Conservation (phyloP, 139 green algal species). For the Picocystis salinarum region DNA sequence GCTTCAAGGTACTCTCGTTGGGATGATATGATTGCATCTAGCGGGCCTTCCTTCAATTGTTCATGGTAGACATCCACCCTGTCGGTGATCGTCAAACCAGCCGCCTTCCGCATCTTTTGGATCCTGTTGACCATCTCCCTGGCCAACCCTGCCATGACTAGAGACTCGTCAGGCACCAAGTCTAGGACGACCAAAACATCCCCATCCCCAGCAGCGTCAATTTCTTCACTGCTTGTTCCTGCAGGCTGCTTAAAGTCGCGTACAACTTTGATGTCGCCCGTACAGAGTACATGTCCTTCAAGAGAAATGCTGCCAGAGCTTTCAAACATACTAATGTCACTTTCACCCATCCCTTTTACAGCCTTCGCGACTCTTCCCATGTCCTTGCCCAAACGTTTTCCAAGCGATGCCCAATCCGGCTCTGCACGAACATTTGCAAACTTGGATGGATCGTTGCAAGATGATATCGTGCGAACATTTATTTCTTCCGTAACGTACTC, state of each 20-base stretch:
- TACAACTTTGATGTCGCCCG: slow-evolving; percentile 62
- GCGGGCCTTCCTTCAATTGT: not conserved
- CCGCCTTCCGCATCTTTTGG: slow-evolving; percentile 85
- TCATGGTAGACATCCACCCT: slow-evolving; percentile 33
- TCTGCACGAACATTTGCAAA: slow-evolving; percentile 49
- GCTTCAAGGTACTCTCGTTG: slow-evolving; percentile 26
- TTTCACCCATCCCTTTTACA: slow-evolving; percentile 31
- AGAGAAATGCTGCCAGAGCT: slow-evolving; percentile 27
- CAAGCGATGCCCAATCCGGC: slow-evolving; percentile 69
- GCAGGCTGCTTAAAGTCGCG: slow-evolving; percentile 55
- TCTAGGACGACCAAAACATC: slow-evolving; percentile 87
- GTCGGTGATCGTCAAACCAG: slow-evolving; percentile 48
- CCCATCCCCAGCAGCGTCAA: slow-evolving; percentile 62
- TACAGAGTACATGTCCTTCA: slow-evolving; percentile 36
- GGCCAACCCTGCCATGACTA: slow-evolving; percentile 51
- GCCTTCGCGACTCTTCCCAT: slow-evolving; percentile 50
- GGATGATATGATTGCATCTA: slow-evolving; percentile 5
- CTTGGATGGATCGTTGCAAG: slow-evolving; percentile 51
- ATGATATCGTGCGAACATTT: slow-evolving; percentile 56
- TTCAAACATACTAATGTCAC: slow-evolving; percentile 48
- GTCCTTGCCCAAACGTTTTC: slow-evolving; percentile 59
- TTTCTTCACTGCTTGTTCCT: slow-evolving; percentile 21
- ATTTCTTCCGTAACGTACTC: slow-evolving; percentile 84
- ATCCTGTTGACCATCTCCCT: slow-evolving; percentile 87
- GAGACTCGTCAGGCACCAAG: slow-evolving; percentile 34